phyloP scores from a whole-genome alignment of 129 eudicot species.

The Escallonia herrerae region DNA sequence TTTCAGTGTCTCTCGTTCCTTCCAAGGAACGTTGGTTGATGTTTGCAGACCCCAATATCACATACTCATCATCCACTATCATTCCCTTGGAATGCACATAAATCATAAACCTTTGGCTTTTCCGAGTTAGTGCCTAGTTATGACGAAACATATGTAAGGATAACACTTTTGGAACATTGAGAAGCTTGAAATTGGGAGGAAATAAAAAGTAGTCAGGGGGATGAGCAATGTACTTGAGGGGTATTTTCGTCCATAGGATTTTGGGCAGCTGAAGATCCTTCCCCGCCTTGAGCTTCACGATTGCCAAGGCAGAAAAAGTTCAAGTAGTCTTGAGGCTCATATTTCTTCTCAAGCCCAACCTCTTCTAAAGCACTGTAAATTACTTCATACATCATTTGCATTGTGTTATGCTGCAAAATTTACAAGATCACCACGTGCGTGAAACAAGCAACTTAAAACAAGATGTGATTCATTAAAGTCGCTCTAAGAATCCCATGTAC shows the following conservation, averaged over 20 bases:
- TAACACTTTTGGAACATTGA: not conserved
- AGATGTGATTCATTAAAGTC: too few species aligned
- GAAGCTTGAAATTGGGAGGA: not conserved
- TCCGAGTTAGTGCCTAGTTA: conserved; percentile 45
- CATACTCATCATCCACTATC: conserved; percentile 89
- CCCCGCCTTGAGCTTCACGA: conserved; percentile 44
- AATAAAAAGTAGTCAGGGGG: not conserved
- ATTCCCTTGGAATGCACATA: conserved; percentile 95
- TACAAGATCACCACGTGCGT: not conserved
- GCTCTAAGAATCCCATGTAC: too few species aligned
- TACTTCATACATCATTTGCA: conserved; percentile 92
- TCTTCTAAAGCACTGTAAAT: conserved; percentile 83
- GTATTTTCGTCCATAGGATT: conserved; percentile 24
- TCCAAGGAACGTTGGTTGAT: conserved; percentile 91
- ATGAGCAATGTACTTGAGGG: conserved; percentile 50
- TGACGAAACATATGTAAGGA: not conserved
- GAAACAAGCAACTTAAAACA: not conserved
- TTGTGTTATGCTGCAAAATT: conserved; percentile 68
- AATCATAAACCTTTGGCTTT: conserved; percentile 77
- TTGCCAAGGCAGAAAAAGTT: conserved; percentile 87
- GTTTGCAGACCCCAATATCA: conserved; percentile 87
- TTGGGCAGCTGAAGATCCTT: conserved; percentile 20
- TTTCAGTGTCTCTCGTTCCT: conserved; percentile 92
- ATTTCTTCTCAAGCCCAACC: conserved; percentile 52
- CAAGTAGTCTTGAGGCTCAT: conserved; percentile 83